phyloP scores from a whole-genome alignment of 441 rosid genomes.

The Syzygium malaccense region DNA sequence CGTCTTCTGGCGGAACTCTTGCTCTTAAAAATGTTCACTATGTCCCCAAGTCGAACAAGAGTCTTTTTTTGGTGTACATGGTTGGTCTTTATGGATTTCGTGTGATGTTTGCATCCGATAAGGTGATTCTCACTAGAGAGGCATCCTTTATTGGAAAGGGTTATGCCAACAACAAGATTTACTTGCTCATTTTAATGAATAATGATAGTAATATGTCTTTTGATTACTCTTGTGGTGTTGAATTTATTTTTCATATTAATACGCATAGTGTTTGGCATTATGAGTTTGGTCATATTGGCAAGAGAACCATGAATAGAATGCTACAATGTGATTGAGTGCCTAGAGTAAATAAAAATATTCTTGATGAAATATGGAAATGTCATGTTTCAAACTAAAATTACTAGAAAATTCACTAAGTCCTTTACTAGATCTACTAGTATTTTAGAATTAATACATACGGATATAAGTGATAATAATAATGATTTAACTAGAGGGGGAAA shows the following conservation, averaged over 20 bases:
- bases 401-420: neutral
- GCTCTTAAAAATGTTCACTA: neutral
- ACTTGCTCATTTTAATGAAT: neutral
- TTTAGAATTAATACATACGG: neutral
- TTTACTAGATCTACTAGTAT: neutral
- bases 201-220: neutral
- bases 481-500: neutral
- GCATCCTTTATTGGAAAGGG: neutral
- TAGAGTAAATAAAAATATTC: neutral
- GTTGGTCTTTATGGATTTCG: conserved; percentile 75
- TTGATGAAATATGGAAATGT: neutral
- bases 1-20: neutral
- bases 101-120: conserved; percentile 63
- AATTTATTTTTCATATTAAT: neutral
- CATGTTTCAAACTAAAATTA: neutral
- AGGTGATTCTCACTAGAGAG: conserved; percentile 55
- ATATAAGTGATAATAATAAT: neutral
- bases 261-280: neutral
- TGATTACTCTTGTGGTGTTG: neutral
- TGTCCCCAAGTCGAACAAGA: neutral
- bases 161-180: neutral
- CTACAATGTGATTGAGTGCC: neutral
- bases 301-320: neutral
- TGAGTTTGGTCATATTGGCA: neutral
- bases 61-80: conserved; percentile 24